Conservation (phyloP, 495 filamentous ascomycete genomes). For the Margaritispora aquatica region DNA sequence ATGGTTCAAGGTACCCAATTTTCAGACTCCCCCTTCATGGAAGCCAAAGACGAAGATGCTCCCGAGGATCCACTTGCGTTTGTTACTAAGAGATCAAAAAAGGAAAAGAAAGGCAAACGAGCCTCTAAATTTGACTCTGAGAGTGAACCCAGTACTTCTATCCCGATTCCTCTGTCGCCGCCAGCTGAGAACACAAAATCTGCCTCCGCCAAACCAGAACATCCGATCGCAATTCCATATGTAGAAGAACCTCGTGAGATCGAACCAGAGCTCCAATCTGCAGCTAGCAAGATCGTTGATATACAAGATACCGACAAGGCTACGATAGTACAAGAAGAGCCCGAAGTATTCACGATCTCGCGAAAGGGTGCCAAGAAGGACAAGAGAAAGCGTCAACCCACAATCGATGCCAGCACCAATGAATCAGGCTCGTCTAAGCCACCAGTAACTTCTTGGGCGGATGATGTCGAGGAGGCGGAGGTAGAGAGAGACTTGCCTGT, state of each 20-base stretch:
- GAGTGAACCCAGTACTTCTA: slow-evolving; percentile 18
- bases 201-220: not conserved
- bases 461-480: slow-evolving; percentile 23
- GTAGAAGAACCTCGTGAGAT: not conserved
- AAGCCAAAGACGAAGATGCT: slow-evolving; percentile 3
- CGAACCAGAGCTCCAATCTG: not conserved
- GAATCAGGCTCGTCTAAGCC: not conserved
- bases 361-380: slow-evolving; percentile 21
- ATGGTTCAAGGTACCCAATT: not conserved
- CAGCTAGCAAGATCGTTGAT: not conserved
- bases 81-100: slow-evolving; percentile 23
- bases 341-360: slow-evolving; percentile 18
- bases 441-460: slow-evolving; percentile 21
- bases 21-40: not conserved
- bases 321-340: slow-evolving; percentile 1
- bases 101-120: slow-evolving; percentile 21
- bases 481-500: slow-evolving; percentile 17
- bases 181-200: not conserved
- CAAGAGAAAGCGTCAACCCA: slow-evolving; percentile 27
- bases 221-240: slow-evolving; percentile 14
- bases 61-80: slow-evolving; percentile 16
- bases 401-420: slow-evolving; percentile 1
- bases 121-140: slow-evolving; percentile 8
- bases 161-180: slow-evolving; percentile 2
- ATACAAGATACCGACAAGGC: not conserved